These are phyloP conservation scores for Saccharomycopsis synnaedendra DNA, from an alignment of 805 yeast species.

Conservation along the genomic window DNA sequence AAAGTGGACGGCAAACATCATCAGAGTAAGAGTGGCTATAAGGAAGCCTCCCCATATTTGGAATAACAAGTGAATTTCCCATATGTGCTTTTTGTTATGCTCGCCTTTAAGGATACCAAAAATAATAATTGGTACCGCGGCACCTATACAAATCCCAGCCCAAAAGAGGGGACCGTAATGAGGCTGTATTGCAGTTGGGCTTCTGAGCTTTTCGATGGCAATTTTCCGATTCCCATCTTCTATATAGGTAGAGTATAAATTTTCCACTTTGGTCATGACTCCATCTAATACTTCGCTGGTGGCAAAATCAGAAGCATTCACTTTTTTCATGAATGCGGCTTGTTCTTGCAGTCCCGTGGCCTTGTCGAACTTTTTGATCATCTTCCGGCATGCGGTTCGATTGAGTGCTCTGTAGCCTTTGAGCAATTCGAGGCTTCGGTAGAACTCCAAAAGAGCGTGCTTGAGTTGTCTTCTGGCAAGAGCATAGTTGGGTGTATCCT, in stretches of 20 bases:
- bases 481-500: conserved; percentile 37
- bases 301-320: conserved; percentile 47
- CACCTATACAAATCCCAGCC: conserved; percentile 62
- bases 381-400: conserved; percentile 80
- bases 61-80: conserved; percentile 33
- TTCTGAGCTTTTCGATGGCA: conserved; percentile 59
- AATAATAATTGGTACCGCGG: conserved; percentile 55
- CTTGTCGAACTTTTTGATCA: conserved; percentile 86
- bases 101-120: conserved; percentile 47
- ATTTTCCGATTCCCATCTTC: conserved; percentile 58
- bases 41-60: conserved; percentile 94
- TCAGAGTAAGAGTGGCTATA: conserved; percentile 43
- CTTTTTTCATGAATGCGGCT: conserved; percentile 41
- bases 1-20: conserved; percentile 60
- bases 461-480: conserved; percentile 60
- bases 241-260: conserved; percentile 50
- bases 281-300: conserved; percentile 59
- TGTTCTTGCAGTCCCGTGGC: conserved; percentile 36
- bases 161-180: conserved; percentile 34
- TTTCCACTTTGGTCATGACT: conserved; percentile 52
- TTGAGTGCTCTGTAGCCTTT: conserved; percentile 66
- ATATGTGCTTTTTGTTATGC: conserved; percentile 20
- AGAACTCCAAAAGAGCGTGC: conserved; percentile 58
- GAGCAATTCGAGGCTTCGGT: conserved; percentile 59
- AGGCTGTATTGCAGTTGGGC: conserved; percentile 27